Percentiles rank a stretch among this genome's conserved stretches.
Conservation (phyloP, 441 rosid genomes). For the Jatropha multifida region DNA sequence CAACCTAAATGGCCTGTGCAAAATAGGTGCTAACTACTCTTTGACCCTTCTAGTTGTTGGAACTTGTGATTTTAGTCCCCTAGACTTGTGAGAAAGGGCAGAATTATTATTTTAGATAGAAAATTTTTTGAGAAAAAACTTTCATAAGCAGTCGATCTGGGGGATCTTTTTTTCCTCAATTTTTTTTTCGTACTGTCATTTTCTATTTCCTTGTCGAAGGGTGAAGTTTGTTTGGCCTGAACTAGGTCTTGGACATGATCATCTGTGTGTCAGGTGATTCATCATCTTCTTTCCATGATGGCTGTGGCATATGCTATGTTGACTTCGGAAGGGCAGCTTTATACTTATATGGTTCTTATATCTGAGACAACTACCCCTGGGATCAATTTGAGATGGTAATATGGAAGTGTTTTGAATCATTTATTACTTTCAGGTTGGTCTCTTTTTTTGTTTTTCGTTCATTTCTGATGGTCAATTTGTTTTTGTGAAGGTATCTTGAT, state of each 20-base stretch:
- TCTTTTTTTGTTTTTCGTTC: not conserved
- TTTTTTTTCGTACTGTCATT: not conserved
- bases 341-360: slow-evolving; percentile 44
- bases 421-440: not conserved
- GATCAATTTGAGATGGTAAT: slow-evolving; percentile 50
- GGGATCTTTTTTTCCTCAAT: not conserved
- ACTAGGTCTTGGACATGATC: slow-evolving; percentile 2
- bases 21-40: too few relatives aligned
- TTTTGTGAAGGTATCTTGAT: slow-evolving; percentile 43
- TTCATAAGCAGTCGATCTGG: too few relatives aligned
- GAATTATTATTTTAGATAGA: not conserved
- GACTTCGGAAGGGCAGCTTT: slow-evolving; percentile 45
- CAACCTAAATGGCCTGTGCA: not conserved
- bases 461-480: not conserved
- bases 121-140: not conserved
- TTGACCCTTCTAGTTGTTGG: not conserved
- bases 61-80: not conserved
- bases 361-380: slow-evolving; percentile 51
- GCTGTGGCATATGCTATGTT: slow-evolving; percentile 44
- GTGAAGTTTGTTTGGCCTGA: not conserved
- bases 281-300: slow-evolving; percentile 39
- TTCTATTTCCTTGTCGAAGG: not conserved
- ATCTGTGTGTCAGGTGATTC: slow-evolving; percentile 38
- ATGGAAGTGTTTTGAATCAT: not conserved
- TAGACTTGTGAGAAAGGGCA: not conserved